Conservation (phyloP, 805 yeast genomes). For the Ogataea corticis region DNA sequence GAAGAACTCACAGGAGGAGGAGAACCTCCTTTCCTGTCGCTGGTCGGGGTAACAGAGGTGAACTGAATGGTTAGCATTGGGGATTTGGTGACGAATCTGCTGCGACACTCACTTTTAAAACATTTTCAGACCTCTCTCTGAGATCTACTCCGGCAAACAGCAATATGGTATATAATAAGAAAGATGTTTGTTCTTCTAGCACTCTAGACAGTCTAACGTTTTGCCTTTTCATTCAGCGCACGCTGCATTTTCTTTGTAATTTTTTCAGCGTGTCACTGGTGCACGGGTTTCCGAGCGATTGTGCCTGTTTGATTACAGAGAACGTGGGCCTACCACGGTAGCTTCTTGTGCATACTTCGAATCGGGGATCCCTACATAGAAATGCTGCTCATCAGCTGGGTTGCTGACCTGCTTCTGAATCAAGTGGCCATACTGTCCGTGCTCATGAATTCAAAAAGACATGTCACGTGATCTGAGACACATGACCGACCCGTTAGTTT, state of each 20-base stretch:
- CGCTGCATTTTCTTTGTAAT: not conserved
- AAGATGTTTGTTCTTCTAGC: no score
- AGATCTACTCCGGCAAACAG: not conserved
- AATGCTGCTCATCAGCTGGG: no score
- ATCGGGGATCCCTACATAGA: no score
- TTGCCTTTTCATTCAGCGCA: no score
- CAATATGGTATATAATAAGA: not conserved
- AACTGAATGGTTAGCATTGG: constrained; percentile 12
- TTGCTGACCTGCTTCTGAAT: not conserved
- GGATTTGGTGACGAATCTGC: not conserved
- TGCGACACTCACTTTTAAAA: constrained; percentile 24
- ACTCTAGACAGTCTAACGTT: no score
- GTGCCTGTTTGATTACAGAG: no score
- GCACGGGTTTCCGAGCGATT: not conserved
- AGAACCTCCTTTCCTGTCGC: constrained; percentile 11
- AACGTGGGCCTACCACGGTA: no score
- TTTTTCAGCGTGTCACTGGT: not conserved
- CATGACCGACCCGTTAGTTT: not conserved
- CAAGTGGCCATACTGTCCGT: not conserved
- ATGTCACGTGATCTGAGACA: not conserved
- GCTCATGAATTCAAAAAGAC: no score
- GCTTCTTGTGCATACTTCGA: no score
- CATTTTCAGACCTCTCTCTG: constrained; percentile 15
- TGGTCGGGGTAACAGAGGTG: constrained; percentile 17
- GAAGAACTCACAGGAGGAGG: constrained; percentile 10